Base-by-base conservation (phyloP, 495 filamentous ascomycete genomes). In the Hypoxylon fuscum region DNA sequence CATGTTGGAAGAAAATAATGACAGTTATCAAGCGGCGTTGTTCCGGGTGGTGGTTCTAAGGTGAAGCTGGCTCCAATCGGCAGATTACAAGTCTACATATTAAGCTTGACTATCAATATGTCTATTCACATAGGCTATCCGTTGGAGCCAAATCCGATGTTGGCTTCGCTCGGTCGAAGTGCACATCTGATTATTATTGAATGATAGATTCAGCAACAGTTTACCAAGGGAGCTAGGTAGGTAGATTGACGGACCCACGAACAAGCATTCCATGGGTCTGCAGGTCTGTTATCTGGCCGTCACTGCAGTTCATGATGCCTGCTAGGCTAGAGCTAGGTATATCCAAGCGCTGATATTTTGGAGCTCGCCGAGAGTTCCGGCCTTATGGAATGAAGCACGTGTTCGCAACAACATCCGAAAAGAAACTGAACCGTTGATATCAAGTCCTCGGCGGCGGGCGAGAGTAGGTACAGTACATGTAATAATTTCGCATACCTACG, bases 391-490 rank as follows among this genome's bases (percentile, higher is more conserved):
- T 54, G 40, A 14, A 50, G 56, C 62, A 66, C 46, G 57, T 54
- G 62, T 59, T 49, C 44, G 25, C 17, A 49, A 55, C 27, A 15
- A 35, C 48, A 55, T n/a, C 25, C 37, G 20, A 1, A 10, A 22
- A 18, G 37, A 38, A 45, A 32, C 38, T 22, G 32, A 45, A 32
- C 38, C 17, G 32, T 50, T 27, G 25, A 27, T 27, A 27, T 27
- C 52, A 54, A 34, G 58, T 41, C 50, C 34, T 63, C 64, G 64
- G 59, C 64, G 35, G 20, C 41, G 40, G 18, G 63, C 58, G 63
- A 45, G 23, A 11, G 34, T n/a, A 37, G 27, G 45, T 38, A 45
- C 15, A n/a, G n/a, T n/a, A n/a, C n/a, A n/a, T n/a, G n/a, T n/a
- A n/a, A n/a, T n/a, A n/a, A n/a, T n/a, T n/a, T 35, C 67, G 21